Conservation (phyloP, 805 yeast species). For the Wickerhamiella shivajii region DNA sequence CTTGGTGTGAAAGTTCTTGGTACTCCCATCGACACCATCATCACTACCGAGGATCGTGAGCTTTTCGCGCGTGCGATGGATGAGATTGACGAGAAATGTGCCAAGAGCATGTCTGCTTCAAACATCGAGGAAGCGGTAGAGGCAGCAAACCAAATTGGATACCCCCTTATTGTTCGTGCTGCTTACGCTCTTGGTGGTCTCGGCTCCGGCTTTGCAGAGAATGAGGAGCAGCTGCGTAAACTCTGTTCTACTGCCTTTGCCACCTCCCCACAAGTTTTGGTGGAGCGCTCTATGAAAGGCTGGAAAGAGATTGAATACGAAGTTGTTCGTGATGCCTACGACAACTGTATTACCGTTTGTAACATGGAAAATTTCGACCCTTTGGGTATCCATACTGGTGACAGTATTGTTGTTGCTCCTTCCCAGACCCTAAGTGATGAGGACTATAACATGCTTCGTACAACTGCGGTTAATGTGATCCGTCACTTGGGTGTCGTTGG, state of each 20-base stretch:
- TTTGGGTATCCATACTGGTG: conserved; percentile 97
- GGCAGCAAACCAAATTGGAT: conserved; percentile 79
- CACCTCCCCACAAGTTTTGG: conserved; percentile 87
- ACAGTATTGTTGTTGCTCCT: conserved; percentile 97
- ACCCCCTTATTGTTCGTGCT: conserved; percentile 93
- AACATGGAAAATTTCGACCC: conserved; percentile 99
- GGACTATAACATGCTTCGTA: conserved; percentile 94
- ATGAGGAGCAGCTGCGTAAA: conserved; percentile 65
- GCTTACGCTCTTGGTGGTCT: conserved; percentile 96
- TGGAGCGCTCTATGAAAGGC: conserved; percentile 95
- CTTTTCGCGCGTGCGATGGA: conserved; percentile 89
- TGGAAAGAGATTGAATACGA: conserved; percentile 99
- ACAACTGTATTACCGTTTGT: conserved; percentile 97
- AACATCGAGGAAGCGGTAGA: conserved; percentile 65
- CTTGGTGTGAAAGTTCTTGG: conserved; percentile 92
- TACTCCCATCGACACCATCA: conserved; percentile 89
- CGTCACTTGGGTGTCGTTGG: conserved; percentile 98
- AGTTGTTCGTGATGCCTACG: conserved; percentile 94
- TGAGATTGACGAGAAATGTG: conserved; percentile 90
- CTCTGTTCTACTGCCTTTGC: conserved; percentile 88
- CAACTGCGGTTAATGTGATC: conserved; percentile 93
- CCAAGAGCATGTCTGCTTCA: conserved; percentile 76
- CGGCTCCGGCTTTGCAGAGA: conserved; percentile 94
- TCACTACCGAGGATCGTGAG: conserved; percentile 97
- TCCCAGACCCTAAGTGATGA: conserved; percentile 94